Evolutionary conservation across 208 protist species (phyloP).

Genomic region (Polymyxa betae): DNA sequence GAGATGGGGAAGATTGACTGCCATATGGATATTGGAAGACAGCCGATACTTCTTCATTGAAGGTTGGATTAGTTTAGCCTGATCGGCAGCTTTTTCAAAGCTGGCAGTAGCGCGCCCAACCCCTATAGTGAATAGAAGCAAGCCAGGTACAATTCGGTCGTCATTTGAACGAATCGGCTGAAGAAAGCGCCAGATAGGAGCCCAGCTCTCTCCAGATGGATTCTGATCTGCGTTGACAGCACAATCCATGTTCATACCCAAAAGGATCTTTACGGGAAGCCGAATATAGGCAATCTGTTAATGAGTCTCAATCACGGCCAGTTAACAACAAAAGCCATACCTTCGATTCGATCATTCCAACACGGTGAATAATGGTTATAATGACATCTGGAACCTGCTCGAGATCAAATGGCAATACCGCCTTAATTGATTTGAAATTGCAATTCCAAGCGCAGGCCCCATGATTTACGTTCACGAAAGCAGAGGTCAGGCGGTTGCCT

Average conservation of each 20-base stretch:
- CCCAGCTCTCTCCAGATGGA: neutral
- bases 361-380: neutral
- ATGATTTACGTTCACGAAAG: neutral
- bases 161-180: no score
- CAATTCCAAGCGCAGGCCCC: neutral
- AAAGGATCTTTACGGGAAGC: neutral
- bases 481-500: neutral
- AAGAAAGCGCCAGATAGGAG: neutral
- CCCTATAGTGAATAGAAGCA: neutral
- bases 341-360: neutral
- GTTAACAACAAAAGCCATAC: no score
- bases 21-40: neutral
- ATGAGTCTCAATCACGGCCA: no score
- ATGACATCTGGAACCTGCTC: neutral
- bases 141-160: no score
- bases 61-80: neutral
- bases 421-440: neutral
- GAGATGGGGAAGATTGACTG: neutral
- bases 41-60: neutral
- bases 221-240: neutral
- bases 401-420: neutral
- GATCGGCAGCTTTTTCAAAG: neutral
- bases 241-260: neutral
- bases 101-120: neutral
- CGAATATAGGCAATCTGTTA: neutral